Percentiles rank a stretch among this genome's conserved stretches.
phyloP scores from a whole-genome alignment of 306 rosid genomes.

The Begonia fuchsioides region DNA sequence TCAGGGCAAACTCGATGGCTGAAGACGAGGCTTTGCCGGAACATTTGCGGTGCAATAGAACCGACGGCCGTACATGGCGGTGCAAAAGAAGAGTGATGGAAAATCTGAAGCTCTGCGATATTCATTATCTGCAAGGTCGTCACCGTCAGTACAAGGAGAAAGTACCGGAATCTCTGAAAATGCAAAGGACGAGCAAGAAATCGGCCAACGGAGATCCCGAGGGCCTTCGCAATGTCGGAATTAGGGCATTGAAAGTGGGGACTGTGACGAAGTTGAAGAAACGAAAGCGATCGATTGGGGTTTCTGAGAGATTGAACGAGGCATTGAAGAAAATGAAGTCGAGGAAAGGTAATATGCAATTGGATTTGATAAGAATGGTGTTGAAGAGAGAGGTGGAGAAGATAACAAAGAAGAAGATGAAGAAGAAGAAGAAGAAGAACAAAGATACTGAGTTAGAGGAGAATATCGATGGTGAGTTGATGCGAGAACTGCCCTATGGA shows the following conservation, averaged over 20 bases:
- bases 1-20: conserved; percentile 6
- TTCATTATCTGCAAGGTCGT: conserved; percentile 75
- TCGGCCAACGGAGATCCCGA: conserved; percentile 17
- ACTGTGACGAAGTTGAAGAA: conserved; percentile 31
- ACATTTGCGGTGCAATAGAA: conserved; percentile 70
- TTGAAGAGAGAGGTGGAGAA: conserved; percentile 72
- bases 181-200: conserved; percentile 37
- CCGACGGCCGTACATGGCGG: conserved; percentile 94
- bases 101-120: conserved; percentile 76
- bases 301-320: conserved; percentile 27
- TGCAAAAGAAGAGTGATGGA: conserved; percentile 72
- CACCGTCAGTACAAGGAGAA: conserved; percentile 68
- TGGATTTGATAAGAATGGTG: conserved; percentile 86
- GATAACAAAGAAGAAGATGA: conserved; percentile 24
- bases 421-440: conserved; percentile 12
- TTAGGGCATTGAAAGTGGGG: conserved; percentile 42
- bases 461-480: conserved; percentile 34
- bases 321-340: conserved; percentile 18
- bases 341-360: conserved; percentile 43
- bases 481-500: conserved; percentile 77
- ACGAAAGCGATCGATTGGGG: conserved; percentile 31
- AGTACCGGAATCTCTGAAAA: conserved; percentile 81
- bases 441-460: conserved; percentile 20
- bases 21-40: conserved; percentile 49
- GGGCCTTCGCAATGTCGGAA: conserved; percentile 19